Evolutionary conservation across 2,329 filamentous ascomycete species (phyloP).

Genomic region (Alternaria brassicae): DNA sequence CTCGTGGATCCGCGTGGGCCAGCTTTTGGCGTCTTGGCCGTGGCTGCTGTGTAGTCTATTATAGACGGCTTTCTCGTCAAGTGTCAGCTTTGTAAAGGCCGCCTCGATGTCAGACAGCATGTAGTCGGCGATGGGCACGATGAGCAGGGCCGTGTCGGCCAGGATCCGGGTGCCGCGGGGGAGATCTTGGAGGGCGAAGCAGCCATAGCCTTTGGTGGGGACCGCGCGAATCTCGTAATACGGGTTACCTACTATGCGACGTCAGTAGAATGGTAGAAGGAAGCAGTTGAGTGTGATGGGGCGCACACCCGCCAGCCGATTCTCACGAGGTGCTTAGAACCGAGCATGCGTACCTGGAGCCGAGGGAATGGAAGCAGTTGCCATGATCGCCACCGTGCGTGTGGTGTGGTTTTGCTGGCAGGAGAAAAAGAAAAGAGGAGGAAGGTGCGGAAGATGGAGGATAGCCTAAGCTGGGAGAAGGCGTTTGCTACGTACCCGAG

Average conservation of each 20-base stretch:
- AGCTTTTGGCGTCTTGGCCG: constrained; percentile 33
- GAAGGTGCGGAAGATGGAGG: background rate
- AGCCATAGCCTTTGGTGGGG: constrained; percentile 53
- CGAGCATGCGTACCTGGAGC: constrained; percentile 6
- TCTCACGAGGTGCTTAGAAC: background rate
- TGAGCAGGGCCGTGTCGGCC: constrained; percentile 50
- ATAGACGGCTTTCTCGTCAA: constrained; percentile 31
- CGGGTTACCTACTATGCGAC: constrained; percentile 17
- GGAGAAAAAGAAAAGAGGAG: background rate
- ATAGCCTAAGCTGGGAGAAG: too few species aligned
- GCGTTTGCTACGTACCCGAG: background rate
- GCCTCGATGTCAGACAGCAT: constrained; percentile 42
- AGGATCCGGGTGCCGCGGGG: constrained; percentile 51
- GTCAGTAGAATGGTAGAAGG: background rate
- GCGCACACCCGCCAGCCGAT: background rate
- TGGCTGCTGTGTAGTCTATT: constrained; percentile 39
- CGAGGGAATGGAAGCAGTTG: background rate
- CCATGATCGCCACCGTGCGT: background rate
- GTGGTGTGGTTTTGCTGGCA: background rate
- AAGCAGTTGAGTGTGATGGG: background rate
- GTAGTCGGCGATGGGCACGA: constrained; percentile 43
- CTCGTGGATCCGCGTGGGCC: constrained; percentile 39
- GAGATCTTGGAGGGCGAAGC: constrained; percentile 50
- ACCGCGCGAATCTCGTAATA: constrained; percentile 43
- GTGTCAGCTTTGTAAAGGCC: constrained; percentile 30